Base-by-base conservation (phyloP, 768 basidiomycete genomes). In the Nidularia sp. region DNA sequence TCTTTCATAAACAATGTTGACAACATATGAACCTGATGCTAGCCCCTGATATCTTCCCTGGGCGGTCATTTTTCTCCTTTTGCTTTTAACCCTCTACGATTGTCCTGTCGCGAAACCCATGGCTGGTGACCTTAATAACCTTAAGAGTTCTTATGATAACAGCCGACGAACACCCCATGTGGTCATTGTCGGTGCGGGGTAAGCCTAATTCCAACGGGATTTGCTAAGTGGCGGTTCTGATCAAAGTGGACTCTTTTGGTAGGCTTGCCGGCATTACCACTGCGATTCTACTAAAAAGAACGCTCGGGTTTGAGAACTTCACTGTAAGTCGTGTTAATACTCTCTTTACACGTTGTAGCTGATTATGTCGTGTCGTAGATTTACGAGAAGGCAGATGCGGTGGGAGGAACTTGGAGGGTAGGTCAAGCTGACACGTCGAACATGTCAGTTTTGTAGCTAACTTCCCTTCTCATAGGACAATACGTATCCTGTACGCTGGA, bases 331-430 rank as follows among this genome's bases (percentile, higher is more conserved):
- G 9, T 45, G 34, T 15, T 10, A 29, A 35, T 43, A 29, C 45
- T 34, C 5, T 18, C 31, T 34, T 15, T 31, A 2, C 7, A n/a
- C 34, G 13, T 6, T 39, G 12, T 31, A 5, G 34, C 45, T 56
- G 9, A 35, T 45, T 5, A 15, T 33, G 36, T 46, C 6, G 9
- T 3, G n/a, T 43, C 22, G 4, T 56, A 82, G 80, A 79, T 82
- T 18, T 80, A 74, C 52, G 80, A 82, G 57, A 74, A 70, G 50
- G 78, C 71, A 31, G 57, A 62, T 22, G 62, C 70, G 34, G 67
- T 81, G 44, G 80, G 79, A 45, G 81, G 80, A 49, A 82, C 80
- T 45, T 81, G 80, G 80, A 73, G 78, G 64, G 81, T 83, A 54
- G 48, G 76, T 68, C 22, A 35, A 25, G 12, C 47, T 29, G 25